Conservation (phyloP, 2,329 filamentous ascomycete species). For the Stachybotrys elegans region DNA sequence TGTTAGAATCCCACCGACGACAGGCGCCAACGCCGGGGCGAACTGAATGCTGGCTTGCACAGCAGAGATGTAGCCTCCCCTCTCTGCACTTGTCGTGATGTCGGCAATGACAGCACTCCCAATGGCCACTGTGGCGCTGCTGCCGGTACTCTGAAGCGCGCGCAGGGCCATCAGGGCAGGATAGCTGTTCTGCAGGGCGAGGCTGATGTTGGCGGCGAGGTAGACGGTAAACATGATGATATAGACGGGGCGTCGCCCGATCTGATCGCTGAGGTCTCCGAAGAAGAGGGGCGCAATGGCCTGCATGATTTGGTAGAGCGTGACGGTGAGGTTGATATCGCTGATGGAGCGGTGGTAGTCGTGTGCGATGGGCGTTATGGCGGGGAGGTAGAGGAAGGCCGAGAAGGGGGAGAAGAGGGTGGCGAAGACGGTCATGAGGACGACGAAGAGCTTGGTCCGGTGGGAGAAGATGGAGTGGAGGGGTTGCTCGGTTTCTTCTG, state of each 20-base stretch:
- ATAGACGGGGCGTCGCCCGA: conserved; percentile 57
- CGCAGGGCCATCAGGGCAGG: conserved; percentile 55
- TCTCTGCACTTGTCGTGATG: conserved; percentile 61
- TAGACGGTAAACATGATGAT: conserved; percentile 54
- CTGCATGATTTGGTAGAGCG: conserved; percentile 61
- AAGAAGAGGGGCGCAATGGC: conserved; percentile 56
- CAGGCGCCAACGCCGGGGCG: conserved; percentile 49
- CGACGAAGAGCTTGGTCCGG: conserved; percentile 45
- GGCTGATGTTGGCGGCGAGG: conserved; percentile 52
- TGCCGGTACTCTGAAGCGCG: conserved; percentile 59
- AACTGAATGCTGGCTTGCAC: conserved; percentile 56
- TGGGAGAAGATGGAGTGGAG: too few relatives aligned
- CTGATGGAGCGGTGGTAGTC: conserved; percentile 32
- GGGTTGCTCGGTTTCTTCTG: too few relatives aligned
- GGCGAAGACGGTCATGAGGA: conserved; percentile 45
- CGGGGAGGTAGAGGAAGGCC: conserved; percentile 52
- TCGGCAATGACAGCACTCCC: conserved; percentile 69
- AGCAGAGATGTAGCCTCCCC: conserved; percentile 68
- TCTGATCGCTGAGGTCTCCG: conserved; percentile 56
- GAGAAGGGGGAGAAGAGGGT: conserved; percentile 54
- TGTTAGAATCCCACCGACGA: conserved; percentile 59
- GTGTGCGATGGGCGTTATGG: conserved; percentile 31
- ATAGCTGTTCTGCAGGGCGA: conserved; percentile 54
- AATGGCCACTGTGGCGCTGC: conserved; percentile 65
- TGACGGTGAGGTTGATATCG: conserved; percentile 46